Evolutionary conservation across 768 basidiomycete species (phyloP).

Genomic region (Mycena amicta): DNA sequence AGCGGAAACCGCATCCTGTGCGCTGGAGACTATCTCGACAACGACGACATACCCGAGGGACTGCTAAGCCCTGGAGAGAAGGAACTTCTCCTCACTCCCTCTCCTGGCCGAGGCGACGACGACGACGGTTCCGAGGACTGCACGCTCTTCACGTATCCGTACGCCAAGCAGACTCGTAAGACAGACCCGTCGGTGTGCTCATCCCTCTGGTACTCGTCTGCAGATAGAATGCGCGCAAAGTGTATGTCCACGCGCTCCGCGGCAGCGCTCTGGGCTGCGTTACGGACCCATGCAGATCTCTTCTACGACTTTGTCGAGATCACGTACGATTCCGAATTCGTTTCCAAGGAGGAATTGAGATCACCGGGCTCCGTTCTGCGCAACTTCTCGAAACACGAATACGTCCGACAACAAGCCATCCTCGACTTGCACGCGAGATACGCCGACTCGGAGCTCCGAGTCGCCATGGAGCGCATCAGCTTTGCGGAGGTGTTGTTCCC

Average conservation of each 20-base stretch:
- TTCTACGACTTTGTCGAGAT: not conserved
- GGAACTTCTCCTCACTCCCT: not conserved
- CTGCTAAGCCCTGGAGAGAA: conserved; percentile 3
- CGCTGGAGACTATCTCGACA: conserved; percentile 4
- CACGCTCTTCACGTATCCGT: not conserved
- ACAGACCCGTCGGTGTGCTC: not conserved
- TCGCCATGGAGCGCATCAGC: not conserved
- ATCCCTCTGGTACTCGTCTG: not conserved
- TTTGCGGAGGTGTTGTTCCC: conserved; percentile 7
- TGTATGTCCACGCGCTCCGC: not conserved
- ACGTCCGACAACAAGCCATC: conserved; percentile 5
- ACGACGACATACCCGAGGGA: conserved; percentile 4
- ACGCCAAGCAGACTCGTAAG: not conserved
- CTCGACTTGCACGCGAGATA: not conserved
- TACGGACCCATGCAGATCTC: not conserved
- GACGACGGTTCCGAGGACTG: not conserved
- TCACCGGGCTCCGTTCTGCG: too few species aligned
- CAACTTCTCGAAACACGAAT: conserved; percentile 11
- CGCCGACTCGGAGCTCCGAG: too few species aligned
- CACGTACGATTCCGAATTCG: too few species aligned
- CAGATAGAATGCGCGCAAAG: too few species aligned
- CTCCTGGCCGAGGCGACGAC: too few species aligned
- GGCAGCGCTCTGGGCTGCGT: not conserved
- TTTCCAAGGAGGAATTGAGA: too few species aligned
- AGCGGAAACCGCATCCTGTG: conserved; percentile 13